These are phyloP conservation scores for Penicillium longicatenatum DNA, from an alignment of 495 filamentous ascomycete genomes.

Conservation along the genomic window DNA sequence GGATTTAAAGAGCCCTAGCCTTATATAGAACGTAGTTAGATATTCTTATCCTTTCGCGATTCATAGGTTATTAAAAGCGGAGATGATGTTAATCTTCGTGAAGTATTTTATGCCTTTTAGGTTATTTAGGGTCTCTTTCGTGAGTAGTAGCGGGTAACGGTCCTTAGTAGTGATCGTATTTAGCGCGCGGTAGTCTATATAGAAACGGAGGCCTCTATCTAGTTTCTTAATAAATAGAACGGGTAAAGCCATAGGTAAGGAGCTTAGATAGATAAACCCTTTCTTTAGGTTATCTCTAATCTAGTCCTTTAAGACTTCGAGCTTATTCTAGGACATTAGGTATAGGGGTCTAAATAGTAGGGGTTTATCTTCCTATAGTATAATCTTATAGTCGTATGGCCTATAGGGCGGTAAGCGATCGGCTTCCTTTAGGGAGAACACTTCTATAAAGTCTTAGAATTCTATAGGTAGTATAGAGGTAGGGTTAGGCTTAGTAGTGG, in stretches of 20 bases:
- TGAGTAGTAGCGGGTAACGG: no score
- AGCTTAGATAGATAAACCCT: not conserved
- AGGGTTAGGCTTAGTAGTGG: no score
- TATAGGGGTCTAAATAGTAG: not conserved
- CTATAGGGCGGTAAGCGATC: not conserved
- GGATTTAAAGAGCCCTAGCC: not conserved
- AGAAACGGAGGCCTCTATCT: no score
- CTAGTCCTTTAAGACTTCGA: no score
- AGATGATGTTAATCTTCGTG: not conserved
- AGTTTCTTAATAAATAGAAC: constrained; percentile 1
- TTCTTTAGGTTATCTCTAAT: no score
- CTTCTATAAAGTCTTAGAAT: no score
- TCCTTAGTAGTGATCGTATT: no score
- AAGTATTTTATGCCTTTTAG: no score
- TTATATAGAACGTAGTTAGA: not conserved
- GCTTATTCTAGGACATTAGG: not conserved
- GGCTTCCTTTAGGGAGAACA: not conserved
- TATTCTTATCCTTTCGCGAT: no score
- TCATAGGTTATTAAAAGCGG: not conserved
- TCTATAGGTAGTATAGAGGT: no score
- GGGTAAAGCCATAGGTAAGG: not conserved
- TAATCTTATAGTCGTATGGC: not conserved
- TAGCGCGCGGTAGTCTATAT: no score
- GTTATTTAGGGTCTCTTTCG: no score
- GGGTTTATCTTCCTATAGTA: not conserved